Conservation (phyloP, 768 basidiomycete genomes). For the Tricholoma saponaceum region DNA sequence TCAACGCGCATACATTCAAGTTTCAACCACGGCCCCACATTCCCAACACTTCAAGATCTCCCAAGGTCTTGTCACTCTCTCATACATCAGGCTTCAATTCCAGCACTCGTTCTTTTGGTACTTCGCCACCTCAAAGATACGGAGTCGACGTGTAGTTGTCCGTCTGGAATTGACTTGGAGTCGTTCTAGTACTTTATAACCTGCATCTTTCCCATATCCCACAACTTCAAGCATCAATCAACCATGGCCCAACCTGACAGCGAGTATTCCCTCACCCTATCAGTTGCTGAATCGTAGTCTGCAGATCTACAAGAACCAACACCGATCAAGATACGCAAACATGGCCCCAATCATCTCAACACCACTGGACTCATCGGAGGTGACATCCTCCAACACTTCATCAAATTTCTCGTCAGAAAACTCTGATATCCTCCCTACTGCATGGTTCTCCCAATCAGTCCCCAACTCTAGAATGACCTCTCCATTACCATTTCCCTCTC, state of each 20-base stretch:
- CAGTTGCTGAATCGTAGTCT: neutral
- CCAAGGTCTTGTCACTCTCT: too few species aligned
- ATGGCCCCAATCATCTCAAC: neutral
- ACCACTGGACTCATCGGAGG: neutral
- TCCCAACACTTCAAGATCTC: too few species aligned
- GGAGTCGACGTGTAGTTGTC: too few species aligned
- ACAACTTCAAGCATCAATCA: too few species aligned
- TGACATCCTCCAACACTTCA: neutral
- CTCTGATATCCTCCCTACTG: neutral
- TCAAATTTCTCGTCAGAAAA: neutral
- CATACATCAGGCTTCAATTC: too few species aligned
- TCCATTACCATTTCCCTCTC: neutral
- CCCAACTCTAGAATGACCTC: neutral
- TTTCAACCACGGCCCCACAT: too few species aligned
- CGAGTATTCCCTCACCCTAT: neutral
- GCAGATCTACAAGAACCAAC: neutral
- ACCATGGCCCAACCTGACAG: neutral
- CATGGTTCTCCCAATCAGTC: neutral
- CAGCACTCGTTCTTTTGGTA: too few species aligned
- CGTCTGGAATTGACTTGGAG: too few species aligned
- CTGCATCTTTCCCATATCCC: too few species aligned
- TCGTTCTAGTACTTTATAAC: too few species aligned
- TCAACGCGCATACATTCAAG: neutral
- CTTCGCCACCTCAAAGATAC: too few species aligned
- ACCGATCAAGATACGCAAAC: neutral